These are phyloP conservation scores for Fonticula alba DNA, from an alignment of 78 protist species.

Conservation along the genomic window DNA sequence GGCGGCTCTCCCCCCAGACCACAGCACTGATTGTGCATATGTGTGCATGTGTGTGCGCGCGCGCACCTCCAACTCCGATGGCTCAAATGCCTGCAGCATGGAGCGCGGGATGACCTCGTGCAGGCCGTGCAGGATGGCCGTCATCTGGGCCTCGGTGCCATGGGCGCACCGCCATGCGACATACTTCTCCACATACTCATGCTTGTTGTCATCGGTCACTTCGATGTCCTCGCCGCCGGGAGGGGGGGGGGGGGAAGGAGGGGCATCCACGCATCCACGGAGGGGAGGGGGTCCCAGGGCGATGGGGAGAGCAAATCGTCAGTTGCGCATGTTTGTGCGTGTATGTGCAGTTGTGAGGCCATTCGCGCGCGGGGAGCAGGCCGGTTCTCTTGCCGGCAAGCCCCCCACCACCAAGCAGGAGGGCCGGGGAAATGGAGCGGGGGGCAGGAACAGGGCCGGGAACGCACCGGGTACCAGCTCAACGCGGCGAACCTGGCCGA, in stretches of 20 bases:
- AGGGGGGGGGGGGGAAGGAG: background rate
- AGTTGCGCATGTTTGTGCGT: background rate
- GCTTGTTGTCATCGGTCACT: slow-evolving; percentile 46
- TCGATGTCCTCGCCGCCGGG: slow-evolving; percentile 21
- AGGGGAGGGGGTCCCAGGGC: too few species aligned
- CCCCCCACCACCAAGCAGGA: too few species aligned
- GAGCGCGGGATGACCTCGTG: slow-evolving; percentile 23
- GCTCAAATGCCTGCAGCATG: slow-evolving; percentile 12
- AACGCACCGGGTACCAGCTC: slow-evolving; percentile 30
- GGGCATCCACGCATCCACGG: too few species aligned
- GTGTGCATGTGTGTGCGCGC: background rate
- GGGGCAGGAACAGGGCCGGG: too few species aligned
- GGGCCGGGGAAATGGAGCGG: too few species aligned
- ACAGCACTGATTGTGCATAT: background rate
- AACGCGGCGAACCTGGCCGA: background rate
- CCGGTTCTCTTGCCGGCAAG: too few species aligned
- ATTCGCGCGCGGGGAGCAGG: too few species aligned
- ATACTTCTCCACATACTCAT: slow-evolving; percentile 19
- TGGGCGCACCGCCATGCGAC: slow-evolving; percentile 4
- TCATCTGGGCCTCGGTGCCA: slow-evolving; percentile 18
- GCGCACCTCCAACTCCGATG: slow-evolving; percentile 25
- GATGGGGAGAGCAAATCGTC: too few species aligned
- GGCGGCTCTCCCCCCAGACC: background rate
- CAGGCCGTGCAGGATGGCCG: slow-evolving; percentile 22
- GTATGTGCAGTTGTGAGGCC: too few species aligned